Conservation (phyloP, 2,329 filamentous ascomycete genomes). For the Intubia oerlemansii region DNA sequence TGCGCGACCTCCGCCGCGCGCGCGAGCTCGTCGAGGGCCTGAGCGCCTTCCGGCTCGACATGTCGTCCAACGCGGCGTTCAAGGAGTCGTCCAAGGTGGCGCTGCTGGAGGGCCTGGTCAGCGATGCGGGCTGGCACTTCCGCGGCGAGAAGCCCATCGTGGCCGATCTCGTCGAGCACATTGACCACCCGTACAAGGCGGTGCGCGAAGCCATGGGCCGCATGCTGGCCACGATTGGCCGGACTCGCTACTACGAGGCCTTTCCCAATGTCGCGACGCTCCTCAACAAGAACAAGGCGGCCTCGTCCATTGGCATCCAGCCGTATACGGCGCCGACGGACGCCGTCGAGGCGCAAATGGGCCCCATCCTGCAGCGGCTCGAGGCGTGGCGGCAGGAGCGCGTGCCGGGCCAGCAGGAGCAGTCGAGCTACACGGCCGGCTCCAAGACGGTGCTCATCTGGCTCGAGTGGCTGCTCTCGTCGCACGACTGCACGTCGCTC, state of each 20-base stretch:
- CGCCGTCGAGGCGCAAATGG: constrained; percentile 53
- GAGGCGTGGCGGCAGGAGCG: constrained; percentile 78
- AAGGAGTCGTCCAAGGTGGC: constrained; percentile 96
- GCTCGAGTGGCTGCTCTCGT: constrained; percentile 80
- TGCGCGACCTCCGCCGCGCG: constrained; percentile 70
- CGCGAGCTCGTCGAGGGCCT: constrained; percentile 74
- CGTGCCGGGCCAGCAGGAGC: constrained; percentile 72
- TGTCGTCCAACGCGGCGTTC: constrained; percentile 90
- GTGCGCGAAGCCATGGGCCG: constrained; percentile 88
- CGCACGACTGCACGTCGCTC: constrained; percentile 79
- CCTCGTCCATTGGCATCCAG: constrained; percentile 63
- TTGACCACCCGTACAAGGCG: constrained; percentile 95
- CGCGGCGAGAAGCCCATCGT: constrained; percentile 73
- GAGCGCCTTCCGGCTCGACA: constrained; percentile 71
- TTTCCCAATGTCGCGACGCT: constrained; percentile 61
- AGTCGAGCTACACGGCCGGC: constrained; percentile 83
- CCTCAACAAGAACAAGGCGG: constrained; percentile 54
- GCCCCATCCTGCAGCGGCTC: constrained; percentile 54
- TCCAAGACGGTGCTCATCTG: constrained; percentile 91
- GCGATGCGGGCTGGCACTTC: constrained; percentile 90
- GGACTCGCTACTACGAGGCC: constrained; percentile 84
- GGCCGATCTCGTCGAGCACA: constrained; percentile 70
- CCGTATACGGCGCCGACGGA: constrained; percentile 50
- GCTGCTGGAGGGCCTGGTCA: constrained; percentile 69
- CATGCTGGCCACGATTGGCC: constrained; percentile 58